Evolutionary conservation across 2,329 filamentous ascomycete genomes (phyloP), one percentile per base, ranked within the genome.

Genomic region (Ceratocystis cubensis): DNA sequence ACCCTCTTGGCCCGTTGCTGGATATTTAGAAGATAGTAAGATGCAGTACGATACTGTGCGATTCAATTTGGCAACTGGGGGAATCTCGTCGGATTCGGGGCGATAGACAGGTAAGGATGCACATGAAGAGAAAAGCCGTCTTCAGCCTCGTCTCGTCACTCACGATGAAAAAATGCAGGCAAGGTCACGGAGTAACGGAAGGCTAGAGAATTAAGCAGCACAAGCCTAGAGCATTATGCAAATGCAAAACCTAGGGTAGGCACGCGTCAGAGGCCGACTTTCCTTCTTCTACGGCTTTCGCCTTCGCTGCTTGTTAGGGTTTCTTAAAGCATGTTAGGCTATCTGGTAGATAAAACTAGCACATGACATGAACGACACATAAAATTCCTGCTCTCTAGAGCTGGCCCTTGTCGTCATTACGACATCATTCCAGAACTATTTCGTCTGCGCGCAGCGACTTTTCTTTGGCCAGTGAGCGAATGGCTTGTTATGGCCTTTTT

Each of bases 301-400:
- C 56, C 56, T 59, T 30, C 33, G 56, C 33, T 59, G 15, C 28
- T 59, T 59, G 17, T 59, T 59, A 37, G 56, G 56, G 56, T 59
- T 59, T n/a, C 15, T 59, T 30, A 37, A 59, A 10, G 3, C 48
- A 25, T 0, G 17, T 5, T 48, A 48, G 20, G 20, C 50, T 2
- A 30, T 15, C 22, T 22, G 5, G 50, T 20, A 56, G 13, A 20
- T 22, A 17, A 15, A 41, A 41, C 37, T 25, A 59, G 15, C 28
- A 37, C 28, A 30, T 37, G 56, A 59, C 56, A 59, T n/a, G 37
- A n/a, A n/a, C 13, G n/a, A 25, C 53, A 53, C 20, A 3, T 7
- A 4, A 53, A 28, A 10, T 28, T 53, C 48, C 48, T 53, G 22
- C 48, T 28, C 48, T 25, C 20, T 22, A 7, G 3, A 53, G 8